Evolutionary conservation across 164 flowering plant species (phyloP), one percentile per base, ranked within the genome.

Genomic region (Tinospora cordifolia): DNA sequence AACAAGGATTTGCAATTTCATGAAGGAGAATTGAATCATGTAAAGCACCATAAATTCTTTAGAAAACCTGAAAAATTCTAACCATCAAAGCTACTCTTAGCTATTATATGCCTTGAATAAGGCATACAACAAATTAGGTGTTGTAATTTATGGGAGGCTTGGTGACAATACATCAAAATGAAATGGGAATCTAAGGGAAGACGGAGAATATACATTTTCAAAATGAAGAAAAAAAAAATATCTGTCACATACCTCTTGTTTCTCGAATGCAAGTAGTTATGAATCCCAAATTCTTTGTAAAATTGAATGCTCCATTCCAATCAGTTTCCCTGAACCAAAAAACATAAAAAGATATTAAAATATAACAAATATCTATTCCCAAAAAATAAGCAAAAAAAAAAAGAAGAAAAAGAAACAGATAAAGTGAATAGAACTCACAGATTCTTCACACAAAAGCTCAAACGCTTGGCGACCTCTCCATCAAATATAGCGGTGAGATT

Each of bases 221-320:
- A 13, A 9, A 4, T 5, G 47, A 7, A 44, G 12, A 7, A 44
- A 44, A 44, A 44, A 44, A 44, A 44, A 44, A 54, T 19, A 4
- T 51, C n/a, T 36, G 5, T 15, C 21, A 12, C 67, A n/a, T 78
- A 89, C 98, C 98, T 76, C 77, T 82, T 0, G 83, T 85, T 69
- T 74, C 80, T 72, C 69, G 65, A 44, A 86, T 54, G 69, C 98
- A 94, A 22, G 57, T 5, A 25, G 79, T 19, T 66, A 94, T 47
- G 73, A 88, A 89, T 0, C 67, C 66, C 64, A 79, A 57, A 72
- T 87, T 75, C 22, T 78, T 68, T 3, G 93, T 74, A 80, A 94
- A 94, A 81, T 92, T 86, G 76, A 94, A 94, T 8, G 98, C 92
- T 2, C 72, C 83, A 69, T 90, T 72, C 96, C 94, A 94, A 73